Percentiles rank a stretch among this genome's conserved stretches.
phyloP scores from a whole-genome alignment of 2,329 filamentous ascomycete species.

The Microdochium nivale region DNA sequence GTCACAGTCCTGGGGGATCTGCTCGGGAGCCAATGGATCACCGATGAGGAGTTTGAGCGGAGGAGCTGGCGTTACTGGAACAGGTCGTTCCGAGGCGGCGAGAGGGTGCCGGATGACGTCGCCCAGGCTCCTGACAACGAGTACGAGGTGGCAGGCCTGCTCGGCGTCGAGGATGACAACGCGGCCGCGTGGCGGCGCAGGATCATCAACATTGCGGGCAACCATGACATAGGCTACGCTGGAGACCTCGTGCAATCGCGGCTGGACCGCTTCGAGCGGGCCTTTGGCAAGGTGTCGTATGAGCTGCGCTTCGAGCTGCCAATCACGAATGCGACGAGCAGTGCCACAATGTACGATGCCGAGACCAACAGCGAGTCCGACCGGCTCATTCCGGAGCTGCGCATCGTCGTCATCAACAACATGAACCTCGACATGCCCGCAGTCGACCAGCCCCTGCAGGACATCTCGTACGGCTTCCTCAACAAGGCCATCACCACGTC shows the following conservation, averaged over 20 bases:
- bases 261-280: conserved; percentile 70
- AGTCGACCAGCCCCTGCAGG: conserved; percentile 55
- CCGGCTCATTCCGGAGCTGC: conserved; percentile 57
- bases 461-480: conserved; percentile 69
- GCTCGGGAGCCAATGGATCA: conserved; percentile 91
- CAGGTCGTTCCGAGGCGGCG: conserved; percentile 62
- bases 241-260: conserved; percentile 76
- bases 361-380: conserved; percentile 34
- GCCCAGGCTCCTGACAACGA: conserved; percentile 38
- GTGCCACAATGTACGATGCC: conserved; percentile 31
- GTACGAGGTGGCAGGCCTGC: conserved; percentile 39
- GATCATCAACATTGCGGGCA: conserved; percentile 85
- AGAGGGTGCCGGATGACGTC: conserved; percentile 51
- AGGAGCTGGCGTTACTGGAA: conserved; percentile 73
- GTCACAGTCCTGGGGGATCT: conserved; percentile 84
- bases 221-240: conserved; percentile 94
- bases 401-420: conserved; percentile 80
- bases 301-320: conserved; percentile 67
- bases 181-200: conserved; percentile 58
- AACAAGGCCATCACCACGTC: conserved; percentile 59
- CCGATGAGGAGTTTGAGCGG: conserved; percentile 70
- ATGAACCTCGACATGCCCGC: conserved; percentile 90
- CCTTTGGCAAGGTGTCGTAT: conserved; percentile 86
- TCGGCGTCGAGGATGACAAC: conserved; percentile 37
- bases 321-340: conserved; percentile 26